Conservation (phyloP, 2,329 filamentous ascomycete genomes). For the Septoria linicola region DNA sequence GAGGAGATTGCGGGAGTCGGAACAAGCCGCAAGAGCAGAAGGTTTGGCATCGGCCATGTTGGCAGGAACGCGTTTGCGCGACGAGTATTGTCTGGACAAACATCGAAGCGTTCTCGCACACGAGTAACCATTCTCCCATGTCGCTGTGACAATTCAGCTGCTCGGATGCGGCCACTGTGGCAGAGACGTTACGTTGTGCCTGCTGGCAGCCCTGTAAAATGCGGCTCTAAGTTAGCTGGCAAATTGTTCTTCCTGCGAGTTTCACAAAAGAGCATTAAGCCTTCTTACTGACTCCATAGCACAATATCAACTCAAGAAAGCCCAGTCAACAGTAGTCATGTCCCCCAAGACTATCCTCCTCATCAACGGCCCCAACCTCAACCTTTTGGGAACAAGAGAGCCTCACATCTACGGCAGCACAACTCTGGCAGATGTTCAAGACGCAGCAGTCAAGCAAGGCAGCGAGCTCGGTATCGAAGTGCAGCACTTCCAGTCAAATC, state of each 20-base stretch:
- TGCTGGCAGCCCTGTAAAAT: neutral
- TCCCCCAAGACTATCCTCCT: conserved; percentile 20
- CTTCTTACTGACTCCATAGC: neutral
- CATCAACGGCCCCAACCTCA: conserved; percentile 68
- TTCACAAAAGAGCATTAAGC: neutral
- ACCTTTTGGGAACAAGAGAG: conserved; percentile 73
- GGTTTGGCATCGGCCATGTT: neutral
- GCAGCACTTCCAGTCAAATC: conserved; percentile 70
- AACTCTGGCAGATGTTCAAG: conserved; percentile 63
- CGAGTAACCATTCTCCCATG: too few relatives aligned
- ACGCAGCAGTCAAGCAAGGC: conserved; percentile 52
- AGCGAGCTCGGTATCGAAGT: conserved; percentile 51
- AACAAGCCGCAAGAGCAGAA: neutral
- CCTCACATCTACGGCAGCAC: conserved; percentile 70
- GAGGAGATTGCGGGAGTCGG: neutral
- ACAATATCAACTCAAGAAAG: neutral
- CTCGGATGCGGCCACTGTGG: too few relatives aligned
- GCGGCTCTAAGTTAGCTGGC: neutral
- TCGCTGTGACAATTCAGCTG: too few relatives aligned
- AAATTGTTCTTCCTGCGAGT: conserved; percentile 13
- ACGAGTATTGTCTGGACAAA: neutral
- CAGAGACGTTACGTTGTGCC: neutral
- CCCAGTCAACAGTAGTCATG: neutral
- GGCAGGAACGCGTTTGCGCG: too few relatives aligned
- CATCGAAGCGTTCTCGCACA: too few relatives aligned